These are phyloP conservation scores for Penicillium arizonense DNA, from an alignment of 495 filamentous ascomycete species.

Conservation along the genomic window DNA sequence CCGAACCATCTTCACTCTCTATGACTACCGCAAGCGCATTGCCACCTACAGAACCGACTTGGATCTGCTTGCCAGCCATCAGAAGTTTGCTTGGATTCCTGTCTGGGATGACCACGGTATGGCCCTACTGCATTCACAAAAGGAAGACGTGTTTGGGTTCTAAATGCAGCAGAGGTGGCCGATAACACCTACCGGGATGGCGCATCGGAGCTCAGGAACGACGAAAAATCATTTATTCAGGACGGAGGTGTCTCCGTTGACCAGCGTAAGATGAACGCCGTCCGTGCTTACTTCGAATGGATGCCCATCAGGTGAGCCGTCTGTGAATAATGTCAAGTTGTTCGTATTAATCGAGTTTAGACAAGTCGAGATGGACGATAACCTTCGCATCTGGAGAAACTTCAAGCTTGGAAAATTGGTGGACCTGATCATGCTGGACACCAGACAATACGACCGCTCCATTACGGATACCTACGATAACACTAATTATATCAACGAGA, in stretches of 20 bases:
- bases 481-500: conserved; percentile 51
- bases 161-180: conserved; percentile 48
- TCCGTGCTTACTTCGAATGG: conserved; percentile 73
- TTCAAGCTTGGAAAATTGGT: conserved; percentile 64
- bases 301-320: conserved; percentile 39
- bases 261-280: conserved; percentile 67
- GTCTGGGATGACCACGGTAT: conserved; percentile 69
- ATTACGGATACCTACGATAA: conserved; percentile 51
- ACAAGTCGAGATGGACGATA: conserved; percentile 65
- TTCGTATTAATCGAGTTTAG: conserved; percentile 1
- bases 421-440: conserved; percentile 70
- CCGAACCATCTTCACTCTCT: conserved; percentile 46
- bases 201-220: conserved; percentile 53
- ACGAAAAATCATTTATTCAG: conserved; percentile 57
- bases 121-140: conserved; percentile 1
- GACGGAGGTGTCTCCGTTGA: conserved; percentile 58
- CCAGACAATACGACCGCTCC: conserved; percentile 62
- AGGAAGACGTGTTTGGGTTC: background rate
- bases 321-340: background rate
- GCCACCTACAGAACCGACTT: conserved; percentile 60
- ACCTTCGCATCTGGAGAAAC: conserved; percentile 64
- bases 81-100: conserved; percentile 64
- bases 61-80: conserved; percentile 56
- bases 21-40: conserved; percentile 60
- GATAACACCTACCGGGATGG: conserved; percentile 62